These are phyloP conservation scores for Hyaloscypha finlandica DNA, from an alignment of 495 filamentous ascomycete genomes.

Conservation along the genomic window DNA sequence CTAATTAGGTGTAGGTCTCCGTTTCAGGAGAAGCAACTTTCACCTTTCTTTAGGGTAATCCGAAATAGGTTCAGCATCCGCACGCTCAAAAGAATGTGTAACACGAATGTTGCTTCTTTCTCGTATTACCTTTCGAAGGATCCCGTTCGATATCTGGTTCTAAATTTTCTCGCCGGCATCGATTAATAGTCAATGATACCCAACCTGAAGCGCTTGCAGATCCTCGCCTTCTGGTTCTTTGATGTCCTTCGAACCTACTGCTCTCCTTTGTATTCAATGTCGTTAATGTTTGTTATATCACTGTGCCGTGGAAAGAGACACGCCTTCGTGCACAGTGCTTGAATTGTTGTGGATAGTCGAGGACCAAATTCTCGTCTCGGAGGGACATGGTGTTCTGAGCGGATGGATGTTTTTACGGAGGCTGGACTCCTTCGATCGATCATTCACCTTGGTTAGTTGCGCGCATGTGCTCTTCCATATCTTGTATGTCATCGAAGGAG, in stretches of 20 bases:
- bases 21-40: conserved; percentile 18
- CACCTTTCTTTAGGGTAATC: conserved; percentile 5
- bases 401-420: conserved; percentile 29
- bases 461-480: conserved; percentile 8
- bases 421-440: conserved; percentile 30
- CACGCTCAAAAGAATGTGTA: conserved; percentile 6
- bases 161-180: conserved; percentile 21
- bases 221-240: conserved; percentile 19
- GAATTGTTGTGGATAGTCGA: conserved; percentile 27
- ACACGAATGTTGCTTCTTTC: conserved; percentile 29
- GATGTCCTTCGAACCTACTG: conserved; percentile 17
- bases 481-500: conserved; percentile 15
- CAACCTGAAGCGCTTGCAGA: conserved; percentile 6
- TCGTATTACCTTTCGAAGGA: conserved; percentile 8
- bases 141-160: conserved; percentile 22
- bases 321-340: conserved; percentile 13
- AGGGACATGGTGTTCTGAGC: conserved; percentile 26
- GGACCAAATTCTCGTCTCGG: conserved; percentile 14
- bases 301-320: conserved; percentile 13
- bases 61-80: conserved; percentile 16
- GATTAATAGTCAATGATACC: conserved; percentile 18
- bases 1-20: conserved; percentile 26
- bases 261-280: conserved; percentile 34
- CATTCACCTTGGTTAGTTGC: conserved; percentile 26
- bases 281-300: conserved; percentile 35